Conservation (phyloP, 2,329 filamentous ascomycete genomes). For the Aspergillus pseudonomiae region DNA sequence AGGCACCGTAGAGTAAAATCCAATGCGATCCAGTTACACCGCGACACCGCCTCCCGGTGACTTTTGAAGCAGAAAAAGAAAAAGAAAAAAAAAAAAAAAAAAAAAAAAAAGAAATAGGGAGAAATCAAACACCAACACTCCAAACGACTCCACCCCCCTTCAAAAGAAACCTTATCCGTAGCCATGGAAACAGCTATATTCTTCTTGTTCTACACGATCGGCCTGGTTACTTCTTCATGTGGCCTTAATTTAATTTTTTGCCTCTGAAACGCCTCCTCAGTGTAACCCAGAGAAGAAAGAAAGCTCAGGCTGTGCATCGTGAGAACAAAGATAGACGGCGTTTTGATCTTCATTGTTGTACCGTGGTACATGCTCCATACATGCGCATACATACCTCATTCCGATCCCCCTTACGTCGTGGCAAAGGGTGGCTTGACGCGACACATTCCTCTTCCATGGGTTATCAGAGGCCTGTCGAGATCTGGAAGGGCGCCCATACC, state of each 20-base stretch:
- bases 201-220: background rate
- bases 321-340: background rate
- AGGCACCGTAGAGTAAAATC: conserved; percentile 1
- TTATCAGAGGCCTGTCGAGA: background rate
- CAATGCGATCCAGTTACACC: background rate
- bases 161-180: background rate
- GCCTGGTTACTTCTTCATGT: background rate
- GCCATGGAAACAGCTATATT: background rate
- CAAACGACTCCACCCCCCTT: background rate
- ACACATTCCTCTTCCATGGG: background rate
- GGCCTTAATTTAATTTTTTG: background rate
- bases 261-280: background rate
- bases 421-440: background rate
- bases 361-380: background rate
- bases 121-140: background rate
- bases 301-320: background rate
- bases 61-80: background rate
- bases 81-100: no score
- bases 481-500: background rate
- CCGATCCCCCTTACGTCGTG: conserved; percentile 3
- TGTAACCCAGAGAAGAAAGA: background rate
- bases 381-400: background rate
- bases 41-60: background rate
- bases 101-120: background rate
- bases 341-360: conserved; percentile 2